phyloP scores from a whole-genome alignment of 2,329 filamentous ascomycete species.

The Hysterium pulicare region DNA sequence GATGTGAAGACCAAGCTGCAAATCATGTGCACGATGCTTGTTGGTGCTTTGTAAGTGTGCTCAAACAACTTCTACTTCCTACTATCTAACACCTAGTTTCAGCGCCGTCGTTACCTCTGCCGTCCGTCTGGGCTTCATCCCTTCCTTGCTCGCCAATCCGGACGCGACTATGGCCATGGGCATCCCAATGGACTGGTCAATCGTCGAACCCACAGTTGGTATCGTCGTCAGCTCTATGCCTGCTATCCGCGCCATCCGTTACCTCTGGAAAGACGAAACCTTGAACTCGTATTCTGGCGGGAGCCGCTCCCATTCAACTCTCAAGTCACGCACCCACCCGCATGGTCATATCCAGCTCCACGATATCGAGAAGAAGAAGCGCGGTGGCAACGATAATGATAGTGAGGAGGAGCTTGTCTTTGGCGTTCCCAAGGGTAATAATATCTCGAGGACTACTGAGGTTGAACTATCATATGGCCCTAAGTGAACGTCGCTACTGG shows the following conservation, averaged over 20 bases:
- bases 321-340: constrained; percentile 7
- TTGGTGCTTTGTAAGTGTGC: constrained; percentile 21
- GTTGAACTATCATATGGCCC: constrained; percentile 13
- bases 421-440: constrained; percentile 1
- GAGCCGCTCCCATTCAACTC: constrained; percentile 6
- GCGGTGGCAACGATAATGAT: constrained; percentile 5
- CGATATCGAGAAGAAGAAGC: constrained; percentile 7
- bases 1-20: constrained; percentile 17
- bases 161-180: constrained; percentile 17
- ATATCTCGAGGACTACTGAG: constrained; percentile 12
- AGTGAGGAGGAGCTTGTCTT: constrained; percentile 13
- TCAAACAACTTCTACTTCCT: neutral
- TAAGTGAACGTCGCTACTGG: no score
- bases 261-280: constrained; percentile 11
- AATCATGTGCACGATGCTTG: constrained; percentile 16
- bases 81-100: no score
- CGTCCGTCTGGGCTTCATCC: constrained; percentile 19
- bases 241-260: constrained; percentile 16
- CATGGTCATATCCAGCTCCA: constrained; percentile 15
- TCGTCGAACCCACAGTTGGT: constrained; percentile 17
- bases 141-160: constrained; percentile 11
- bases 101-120: constrained; percentile 19
- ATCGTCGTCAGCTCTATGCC: constrained; percentile 19
- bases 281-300: constrained; percentile 11
- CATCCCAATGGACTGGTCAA: constrained; percentile 18